phyloP scores from a whole-genome alignment of 257 asterid genomes.

The Echium plantagineum region DNA sequence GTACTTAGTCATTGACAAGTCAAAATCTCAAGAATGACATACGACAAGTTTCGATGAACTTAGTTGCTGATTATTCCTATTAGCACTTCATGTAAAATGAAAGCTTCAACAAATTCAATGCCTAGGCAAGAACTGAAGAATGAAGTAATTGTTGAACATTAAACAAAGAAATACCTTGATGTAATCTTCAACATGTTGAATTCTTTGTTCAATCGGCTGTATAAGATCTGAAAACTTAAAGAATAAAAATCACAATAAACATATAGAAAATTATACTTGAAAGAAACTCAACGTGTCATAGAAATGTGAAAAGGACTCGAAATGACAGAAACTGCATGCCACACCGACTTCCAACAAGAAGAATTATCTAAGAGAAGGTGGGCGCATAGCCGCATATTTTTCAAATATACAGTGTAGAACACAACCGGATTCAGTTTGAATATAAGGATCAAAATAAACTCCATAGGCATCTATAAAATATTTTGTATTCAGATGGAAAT shows the following conservation, averaged over 20 bases:
- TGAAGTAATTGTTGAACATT: not conserved
- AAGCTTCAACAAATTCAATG: not conserved
- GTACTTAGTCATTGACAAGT: not conserved
- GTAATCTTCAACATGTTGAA: constrained; percentile 57
- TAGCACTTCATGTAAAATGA: too few species aligned
- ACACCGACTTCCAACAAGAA: not conserved
- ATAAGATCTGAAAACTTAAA: constrained; percentile 64
- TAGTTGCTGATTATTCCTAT: too few species aligned
- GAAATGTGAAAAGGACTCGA: not conserved
- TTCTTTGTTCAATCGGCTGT: constrained; percentile 62
- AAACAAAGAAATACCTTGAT: constrained; percentile 45
- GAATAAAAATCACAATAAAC: not conserved
- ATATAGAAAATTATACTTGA: not conserved
- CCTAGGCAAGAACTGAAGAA: not conserved
- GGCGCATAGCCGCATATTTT: too few species aligned
- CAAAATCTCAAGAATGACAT: not conserved
- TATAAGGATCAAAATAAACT: not conserved
- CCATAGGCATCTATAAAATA: not conserved
- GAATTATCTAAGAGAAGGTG: too few species aligned
- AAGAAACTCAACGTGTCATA: not conserved
- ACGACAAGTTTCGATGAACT: too few species aligned
- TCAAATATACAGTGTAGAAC: too few species aligned
- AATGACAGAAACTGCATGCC: not conserved
- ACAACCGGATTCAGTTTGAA: not conserved
- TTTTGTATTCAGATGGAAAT: too few species aligned